Evolutionary conservation across 768 basidiomycete species (phyloP).

Genomic region (Multifurca ochricompacta): DNA sequence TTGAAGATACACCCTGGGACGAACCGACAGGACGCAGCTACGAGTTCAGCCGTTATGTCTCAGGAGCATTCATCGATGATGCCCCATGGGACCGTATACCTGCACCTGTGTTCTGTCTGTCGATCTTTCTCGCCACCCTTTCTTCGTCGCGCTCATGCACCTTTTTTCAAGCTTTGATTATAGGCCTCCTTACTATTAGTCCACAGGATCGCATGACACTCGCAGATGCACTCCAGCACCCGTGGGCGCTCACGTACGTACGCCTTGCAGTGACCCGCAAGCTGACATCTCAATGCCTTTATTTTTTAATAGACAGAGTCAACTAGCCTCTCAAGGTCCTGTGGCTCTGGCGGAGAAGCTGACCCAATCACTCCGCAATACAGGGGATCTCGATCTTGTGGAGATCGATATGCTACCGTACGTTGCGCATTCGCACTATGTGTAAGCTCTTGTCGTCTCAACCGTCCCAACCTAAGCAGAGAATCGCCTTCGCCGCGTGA

Average conservation of each 20-base stretch:
- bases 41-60: conserved; percentile 72
- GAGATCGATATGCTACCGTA: conserved; percentile 44
- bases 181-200: conserved; percentile 65
- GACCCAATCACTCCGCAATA: conserved; percentile 54
- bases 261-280: not conserved
- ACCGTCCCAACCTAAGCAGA: conserved; percentile 19
- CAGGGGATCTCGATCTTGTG: conserved; percentile 71
- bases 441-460: not conserved
- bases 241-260: conserved; percentile 66
- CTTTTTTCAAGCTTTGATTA: conserved; percentile 56
- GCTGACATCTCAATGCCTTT: not conserved
- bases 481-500: conserved; percentile 39
- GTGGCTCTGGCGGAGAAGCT: conserved; percentile 60
- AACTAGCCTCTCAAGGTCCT: conserved; percentile 47
- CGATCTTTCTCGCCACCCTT: conserved; percentile 24
- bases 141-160: not conserved
- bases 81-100: conserved; percentile 73
- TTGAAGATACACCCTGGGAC: conserved; percentile 96
- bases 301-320: conserved; percentile 47
- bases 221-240: conserved; percentile 46
- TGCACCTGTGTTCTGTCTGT: conserved; percentile 49
- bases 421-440: conserved; percentile 11
- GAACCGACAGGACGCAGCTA: conserved; percentile 73
- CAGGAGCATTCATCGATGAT: conserved; percentile 64
- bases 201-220: conserved; percentile 62